These are phyloP conservation scores for Maudiozyma saulgeensis DNA, from an alignment of 805 yeast species.

Conservation along the genomic window DNA sequence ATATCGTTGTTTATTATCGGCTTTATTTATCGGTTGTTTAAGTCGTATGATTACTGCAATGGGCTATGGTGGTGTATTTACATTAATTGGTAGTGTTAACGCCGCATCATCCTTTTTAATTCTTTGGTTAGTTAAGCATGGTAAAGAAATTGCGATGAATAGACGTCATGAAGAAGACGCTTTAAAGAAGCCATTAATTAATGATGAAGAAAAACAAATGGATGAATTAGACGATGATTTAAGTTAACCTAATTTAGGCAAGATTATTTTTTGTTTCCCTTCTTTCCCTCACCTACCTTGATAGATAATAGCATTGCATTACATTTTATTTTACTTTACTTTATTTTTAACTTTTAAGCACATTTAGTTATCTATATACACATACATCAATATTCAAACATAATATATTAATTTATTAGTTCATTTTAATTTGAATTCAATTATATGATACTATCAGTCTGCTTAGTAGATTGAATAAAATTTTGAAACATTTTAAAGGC, in stretches of 20 bases:
- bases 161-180: constrained; percentile 10
- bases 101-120: constrained; percentile 18
- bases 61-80: constrained; percentile 68
- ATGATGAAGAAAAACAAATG: background rate
- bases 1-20: constrained; percentile 63
- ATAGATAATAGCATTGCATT: background rate
- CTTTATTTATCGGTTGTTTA: constrained; percentile 59
- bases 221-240: background rate
- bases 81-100: constrained; percentile 53
- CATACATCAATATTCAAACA: too few species aligned
- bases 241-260: background rate
- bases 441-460: too few species aligned
- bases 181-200: background rate
- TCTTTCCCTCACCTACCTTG: background rate
- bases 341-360: too few species aligned
- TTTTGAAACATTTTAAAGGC: too few species aligned
- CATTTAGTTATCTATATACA: too few species aligned
- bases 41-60: constrained; percentile 47
- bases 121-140: constrained; percentile 25
- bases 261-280: background rate
- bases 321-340: too few species aligned
- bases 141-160: constrained; percentile 22
- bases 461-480: too few species aligned
- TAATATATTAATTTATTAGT: too few species aligned
- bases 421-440: too few species aligned